Evolutionary conservation across 495 filamentous ascomycete species (phyloP).

Genomic region (Xylaria bambusicola): DNA sequence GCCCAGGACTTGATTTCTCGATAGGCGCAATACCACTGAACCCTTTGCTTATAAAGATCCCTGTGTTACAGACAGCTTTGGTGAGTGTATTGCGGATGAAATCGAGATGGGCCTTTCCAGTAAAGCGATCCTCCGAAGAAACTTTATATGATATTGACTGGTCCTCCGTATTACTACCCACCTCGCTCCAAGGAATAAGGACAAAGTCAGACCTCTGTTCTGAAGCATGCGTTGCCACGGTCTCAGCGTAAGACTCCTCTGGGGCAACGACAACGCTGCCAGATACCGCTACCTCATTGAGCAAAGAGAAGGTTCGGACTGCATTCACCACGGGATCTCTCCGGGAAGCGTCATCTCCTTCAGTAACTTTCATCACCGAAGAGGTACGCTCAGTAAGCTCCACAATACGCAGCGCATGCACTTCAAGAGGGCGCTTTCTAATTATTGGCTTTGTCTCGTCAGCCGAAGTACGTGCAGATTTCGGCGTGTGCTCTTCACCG

Average conservation of each 20-base stretch:
- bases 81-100: slow-evolving; percentile 68
- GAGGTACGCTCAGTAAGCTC: slow-evolving; percentile 92
- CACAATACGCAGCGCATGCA: slow-evolving; percentile 82
- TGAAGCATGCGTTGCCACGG: slow-evolving; percentile 65
- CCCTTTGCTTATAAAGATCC: slow-evolving; percentile 80
- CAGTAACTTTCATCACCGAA: slow-evolving; percentile 91
- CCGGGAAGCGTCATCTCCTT: slow-evolving; percentile 72
- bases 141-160: slow-evolving; percentile 43
- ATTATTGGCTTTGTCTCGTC: slow-evolving; percentile 24
- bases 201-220: slow-evolving; percentile 76
- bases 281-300: slow-evolving; percentile 82
- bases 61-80: slow-evolving; percentile 64
- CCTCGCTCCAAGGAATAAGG: slow-evolving; percentile 88
- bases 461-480: slow-evolving; percentile 28
- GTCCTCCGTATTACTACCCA: slow-evolving; percentile 69
- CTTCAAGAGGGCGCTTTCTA: slow-evolving; percentile 63
- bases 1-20: slow-evolving; percentile 36
- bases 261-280: slow-evolving; percentile 77
- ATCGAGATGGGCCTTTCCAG: slow-evolving; percentile 56
- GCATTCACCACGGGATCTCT: slow-evolving; percentile 90
- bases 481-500: slow-evolving; percentile 48
- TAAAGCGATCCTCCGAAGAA: slow-evolving; percentile 50
- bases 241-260: slow-evolving; percentile 75
- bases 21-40: slow-evolving; percentile 55
- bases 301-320: slow-evolving; percentile 83